phyloP scores from a whole-genome alignment of 495 filamentous ascomycete genomes.

The Neurospora sp. region DNA sequence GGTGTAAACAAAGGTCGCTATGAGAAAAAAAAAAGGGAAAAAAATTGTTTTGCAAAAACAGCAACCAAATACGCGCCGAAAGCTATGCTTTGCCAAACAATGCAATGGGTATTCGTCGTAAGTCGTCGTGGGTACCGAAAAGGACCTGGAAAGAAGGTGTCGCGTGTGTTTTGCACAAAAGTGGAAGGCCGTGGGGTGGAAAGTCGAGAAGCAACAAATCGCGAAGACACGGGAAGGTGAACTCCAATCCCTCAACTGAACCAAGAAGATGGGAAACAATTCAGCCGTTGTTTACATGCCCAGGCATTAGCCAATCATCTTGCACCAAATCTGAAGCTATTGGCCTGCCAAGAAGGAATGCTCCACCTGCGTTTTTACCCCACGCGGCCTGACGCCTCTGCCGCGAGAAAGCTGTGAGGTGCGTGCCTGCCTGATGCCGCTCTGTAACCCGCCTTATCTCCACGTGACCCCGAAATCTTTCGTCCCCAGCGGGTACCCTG shows the following conservation, averaged over 20 bases:
- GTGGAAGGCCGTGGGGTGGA: neutral
- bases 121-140: neutral
- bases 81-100: neutral
- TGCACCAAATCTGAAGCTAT: neutral
- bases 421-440: neutral
- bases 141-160: neutral
- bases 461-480: constrained; percentile 21
- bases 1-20: neutral
- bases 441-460: constrained; percentile 8
- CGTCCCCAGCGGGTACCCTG: neutral
- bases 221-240: neutral
- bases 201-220: neutral
- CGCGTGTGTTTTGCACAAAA: neutral
- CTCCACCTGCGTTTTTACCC: neutral
- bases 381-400: neutral
- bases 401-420: neutral
- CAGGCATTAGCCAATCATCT: neutral
- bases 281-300: neutral
- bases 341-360: neutral
- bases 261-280: neutral
- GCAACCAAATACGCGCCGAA: neutral
- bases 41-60: neutral
- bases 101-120: neutral
- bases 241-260: neutral
- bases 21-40: neutral